Base-by-base conservation (phyloP, 148 eudicot genomes). In the Simmondsia chinensis region DNA sequence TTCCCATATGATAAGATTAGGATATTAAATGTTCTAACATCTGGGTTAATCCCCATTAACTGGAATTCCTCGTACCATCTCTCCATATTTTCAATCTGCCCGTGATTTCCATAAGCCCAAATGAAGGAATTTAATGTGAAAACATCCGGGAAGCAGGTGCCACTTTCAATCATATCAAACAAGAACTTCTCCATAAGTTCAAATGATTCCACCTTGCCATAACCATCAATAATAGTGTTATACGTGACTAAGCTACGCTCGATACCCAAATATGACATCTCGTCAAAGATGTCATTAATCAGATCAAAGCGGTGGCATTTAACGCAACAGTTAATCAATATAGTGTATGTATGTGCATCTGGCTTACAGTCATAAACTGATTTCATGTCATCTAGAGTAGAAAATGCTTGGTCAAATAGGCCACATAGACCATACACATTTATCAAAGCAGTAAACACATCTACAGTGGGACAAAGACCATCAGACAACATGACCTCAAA, bases 11-110 rank as follows among this genome's bases (percentile, higher is more conserved):
- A 84, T 60, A 63, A 69, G 42, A 89, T 76, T 49, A 89, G 67
- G 23, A 89, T 79, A 53, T 89, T 89, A 31, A 75, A 84, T 16
- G 93, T 81, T 67, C 75, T 65, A 40, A 81, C 66, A 51, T 84
- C 84, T 4, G 95, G 93, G 25, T 29, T 59, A 47, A 89, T 57
- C 54, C 95, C 87, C 93, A 89, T 84, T 29, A 68, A 27, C 63
- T 71, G 93, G 70, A 84, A 89, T 48, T 89, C 93, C 33, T 84
- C 82, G 52, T 71, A 89, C 76, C 85, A 81, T 39, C 54, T 88
- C 58, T 89, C 95, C 97, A 89, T 89, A 43, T 81, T 55, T 20
- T 75, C 57, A 33, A 84, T 75, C 53, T 59, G 45, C 24, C 94
- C 74, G 40, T 36, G 50, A 28, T 68, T 68, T 9, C 97, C 97